Evolutionary conservation across 352 stramenopile genomes (phyloP), one percentile per base, ranked within the genome.

Genomic region (Pythium oligandrum): DNA sequence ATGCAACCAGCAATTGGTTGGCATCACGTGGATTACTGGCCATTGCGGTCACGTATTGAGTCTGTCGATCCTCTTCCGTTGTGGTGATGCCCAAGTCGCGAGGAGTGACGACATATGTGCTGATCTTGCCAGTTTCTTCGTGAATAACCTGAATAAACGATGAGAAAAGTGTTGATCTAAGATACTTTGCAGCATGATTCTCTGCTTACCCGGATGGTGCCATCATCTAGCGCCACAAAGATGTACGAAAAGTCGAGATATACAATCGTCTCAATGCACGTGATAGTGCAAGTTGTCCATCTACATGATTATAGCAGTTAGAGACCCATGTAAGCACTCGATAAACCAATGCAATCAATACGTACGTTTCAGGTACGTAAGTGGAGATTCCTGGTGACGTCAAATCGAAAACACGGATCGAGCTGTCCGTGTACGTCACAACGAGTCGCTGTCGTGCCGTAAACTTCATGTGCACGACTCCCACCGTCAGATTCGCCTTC

Each of bases 211-310:
- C 80, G 70, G 37, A 90, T 53, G 6, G 77, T 64, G 17, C 78
- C 76, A 33, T 93, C 76, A 54, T 90, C 78, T 11, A 82, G 76
- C 9, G 83, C 79, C 9, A 88, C 70, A 39, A 88, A 90, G 49
- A 88, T 78, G 54, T 79, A 93, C 36, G 75, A 73, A 38, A 76
- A 83, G 17, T 74, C 68, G 10, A 58, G 54, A 55, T 85, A 86
- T 42, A 42, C 40, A 36, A 85, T 73, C 1, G 83, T 90, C 66
- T 90, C 80, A 1, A 93, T 47, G 40, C 63, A 75, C 48, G 71
- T 84, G 61, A 90, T 66, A 34, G 70, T 67, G 56, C 70, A 78
- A n/a, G 68, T 75, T 2, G 79, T 93, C 83, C 83, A 93, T 33
- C 63, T 83, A 48, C 47, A 39, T 26, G 34, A 31, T 4, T 36